A percentile compares a stretch with the other conserved stretches of the same genome.
Evolutionary conservation across 805 yeast genomes (phyloP).

Genomic region (Wickerhamiella occidentalis): DNA sequence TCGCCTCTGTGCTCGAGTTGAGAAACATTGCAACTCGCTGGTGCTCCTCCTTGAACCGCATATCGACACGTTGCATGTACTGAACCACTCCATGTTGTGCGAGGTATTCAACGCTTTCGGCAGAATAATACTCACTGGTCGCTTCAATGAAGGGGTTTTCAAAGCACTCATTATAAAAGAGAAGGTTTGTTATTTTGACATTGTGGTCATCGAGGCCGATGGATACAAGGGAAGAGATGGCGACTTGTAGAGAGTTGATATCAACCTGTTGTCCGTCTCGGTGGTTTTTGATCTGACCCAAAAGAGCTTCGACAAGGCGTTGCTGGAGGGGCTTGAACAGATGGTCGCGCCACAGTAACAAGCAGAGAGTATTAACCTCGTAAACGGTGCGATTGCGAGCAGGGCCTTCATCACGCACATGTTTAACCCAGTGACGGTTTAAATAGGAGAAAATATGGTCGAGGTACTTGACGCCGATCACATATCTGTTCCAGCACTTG

Average conservation of each 20-base stretch:
- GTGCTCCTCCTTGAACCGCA: slow-evolving; percentile 72
- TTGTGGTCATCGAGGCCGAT: slow-evolving; percentile 88
- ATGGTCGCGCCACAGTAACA: slow-evolving; percentile 76
- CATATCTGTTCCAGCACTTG: slow-evolving; percentile 74
- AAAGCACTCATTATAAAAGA: slow-evolving; percentile 68
- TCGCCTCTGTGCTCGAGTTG: slow-evolving; percentile 74
- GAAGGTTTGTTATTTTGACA: slow-evolving; percentile 68
- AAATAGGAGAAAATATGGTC: slow-evolving; percentile 91
- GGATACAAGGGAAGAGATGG: slow-evolving; percentile 75
- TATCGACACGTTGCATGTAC: slow-evolving; percentile 77
- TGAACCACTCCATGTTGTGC: slow-evolving; percentile 72
- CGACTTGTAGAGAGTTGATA: slow-evolving; percentile 50
- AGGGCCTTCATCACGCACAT: slow-evolving; percentile 81
- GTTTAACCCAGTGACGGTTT: slow-evolving; percentile 95
- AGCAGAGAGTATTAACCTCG: slow-evolving; percentile 81
- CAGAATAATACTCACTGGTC: slow-evolving; percentile 42
- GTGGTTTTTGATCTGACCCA: slow-evolving; percentile 63
- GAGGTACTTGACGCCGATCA: slow-evolving; percentile 82
- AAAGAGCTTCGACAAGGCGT: slow-evolving; percentile 52
- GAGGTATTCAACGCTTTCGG: slow-evolving; percentile 57
- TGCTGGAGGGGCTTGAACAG: slow-evolving; percentile 60
- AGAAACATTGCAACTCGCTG: slow-evolving; percentile 64
- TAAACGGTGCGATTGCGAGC: slow-evolving; percentile 56
- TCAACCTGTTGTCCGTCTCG: slow-evolving; percentile 68
- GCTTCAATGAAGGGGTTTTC: slow-evolving; percentile 65